Conservation (phyloP, 2,329 filamentous ascomycete genomes). For the Cladophialophora exuberans region DNA sequence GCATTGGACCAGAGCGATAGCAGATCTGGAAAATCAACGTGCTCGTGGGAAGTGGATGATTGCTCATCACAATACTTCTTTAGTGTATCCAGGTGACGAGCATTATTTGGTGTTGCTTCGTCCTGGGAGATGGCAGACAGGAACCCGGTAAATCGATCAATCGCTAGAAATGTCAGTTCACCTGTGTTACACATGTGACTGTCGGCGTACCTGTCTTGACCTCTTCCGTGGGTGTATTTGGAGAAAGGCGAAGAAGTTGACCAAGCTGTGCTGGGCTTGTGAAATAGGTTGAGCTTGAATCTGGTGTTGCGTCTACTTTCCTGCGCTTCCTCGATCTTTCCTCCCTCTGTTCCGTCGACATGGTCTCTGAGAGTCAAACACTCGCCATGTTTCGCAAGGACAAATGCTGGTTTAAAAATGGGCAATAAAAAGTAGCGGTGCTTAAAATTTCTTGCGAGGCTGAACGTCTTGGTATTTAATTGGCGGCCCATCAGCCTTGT, state of each 20-base stretch:
- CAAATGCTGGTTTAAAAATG: not conserved
- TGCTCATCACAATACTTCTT: slow-evolving; percentile 58
- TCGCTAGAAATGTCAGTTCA: slow-evolving; percentile 36
- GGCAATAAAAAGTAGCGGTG: not conserved
- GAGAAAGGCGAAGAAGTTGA: slow-evolving; percentile 68
- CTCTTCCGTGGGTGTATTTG: slow-evolving; percentile 53
- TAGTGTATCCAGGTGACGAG: slow-evolving; percentile 47
- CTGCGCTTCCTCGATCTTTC: slow-evolving; percentile 41
- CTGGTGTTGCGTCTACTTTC: slow-evolving; percentile 39
- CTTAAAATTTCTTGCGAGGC: slow-evolving; percentile 6
- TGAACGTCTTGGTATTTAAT: not conserved
- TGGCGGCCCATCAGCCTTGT: not conserved
- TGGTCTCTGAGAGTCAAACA: not conserved
- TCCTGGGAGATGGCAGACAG: slow-evolving; percentile 43
- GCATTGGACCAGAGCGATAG: slow-evolving; percentile 89
- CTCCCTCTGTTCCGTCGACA: not conserved
- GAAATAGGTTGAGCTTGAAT: slow-evolving; percentile 31
- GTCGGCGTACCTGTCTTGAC: slow-evolving; percentile 67
- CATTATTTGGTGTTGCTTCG: slow-evolving; percentile 42
- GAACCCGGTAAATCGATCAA: slow-evolving; percentile 50
- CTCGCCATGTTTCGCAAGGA: not conserved
- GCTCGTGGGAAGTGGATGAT: slow-evolving; percentile 57
- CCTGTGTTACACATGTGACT: not conserved
- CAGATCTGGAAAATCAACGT: slow-evolving; percentile 71
- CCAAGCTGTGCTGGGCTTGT: slow-evolving; percentile 66